Evolutionary conservation across 73 alveolate species (phyloP).

Genomic region (Paramecium biaurelia): DNA sequence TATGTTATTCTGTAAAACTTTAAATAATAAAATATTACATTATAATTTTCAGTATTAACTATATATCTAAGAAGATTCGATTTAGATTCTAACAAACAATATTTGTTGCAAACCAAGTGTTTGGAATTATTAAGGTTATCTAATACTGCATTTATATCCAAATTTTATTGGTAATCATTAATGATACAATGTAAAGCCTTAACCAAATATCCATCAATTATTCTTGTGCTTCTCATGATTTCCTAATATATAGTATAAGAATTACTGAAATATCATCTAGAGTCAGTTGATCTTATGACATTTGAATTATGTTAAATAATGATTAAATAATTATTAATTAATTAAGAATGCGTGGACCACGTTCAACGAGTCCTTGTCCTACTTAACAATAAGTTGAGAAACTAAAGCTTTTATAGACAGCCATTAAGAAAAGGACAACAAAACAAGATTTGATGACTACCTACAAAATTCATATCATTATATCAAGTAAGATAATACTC

Average conservation of each 20-base stretch:
- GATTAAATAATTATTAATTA: not conserved
- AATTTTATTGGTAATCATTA: not conserved
- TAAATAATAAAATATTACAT: not conserved
- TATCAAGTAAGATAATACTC: not conserved
- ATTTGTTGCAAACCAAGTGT: not conserved
- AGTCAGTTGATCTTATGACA: not conserved
- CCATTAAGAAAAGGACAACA: not conserved
- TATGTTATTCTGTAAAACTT: not conserved
- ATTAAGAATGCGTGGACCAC: constrained; percentile 36
- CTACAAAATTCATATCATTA: constrained; percentile 20
- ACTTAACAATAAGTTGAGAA: not conserved
- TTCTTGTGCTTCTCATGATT: not conserved
- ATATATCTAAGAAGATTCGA: not conserved
- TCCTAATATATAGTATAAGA: not conserved
- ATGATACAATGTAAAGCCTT: not conserved
- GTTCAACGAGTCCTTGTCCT: constrained; percentile 14
- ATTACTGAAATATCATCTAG: not conserved
- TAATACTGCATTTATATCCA: not conserved
- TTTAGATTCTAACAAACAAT: not conserved
- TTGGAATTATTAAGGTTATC: not conserved
- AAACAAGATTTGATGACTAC: not conserved
- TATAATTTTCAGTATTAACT: not conserved
- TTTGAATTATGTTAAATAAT: not conserved
- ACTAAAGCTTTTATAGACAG: not conserved
- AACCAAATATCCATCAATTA: not conserved